phyloP scores from a whole-genome alignment of 225 moss, liverwort and hornwort species.

The Marchantia polymorpha region DNA sequence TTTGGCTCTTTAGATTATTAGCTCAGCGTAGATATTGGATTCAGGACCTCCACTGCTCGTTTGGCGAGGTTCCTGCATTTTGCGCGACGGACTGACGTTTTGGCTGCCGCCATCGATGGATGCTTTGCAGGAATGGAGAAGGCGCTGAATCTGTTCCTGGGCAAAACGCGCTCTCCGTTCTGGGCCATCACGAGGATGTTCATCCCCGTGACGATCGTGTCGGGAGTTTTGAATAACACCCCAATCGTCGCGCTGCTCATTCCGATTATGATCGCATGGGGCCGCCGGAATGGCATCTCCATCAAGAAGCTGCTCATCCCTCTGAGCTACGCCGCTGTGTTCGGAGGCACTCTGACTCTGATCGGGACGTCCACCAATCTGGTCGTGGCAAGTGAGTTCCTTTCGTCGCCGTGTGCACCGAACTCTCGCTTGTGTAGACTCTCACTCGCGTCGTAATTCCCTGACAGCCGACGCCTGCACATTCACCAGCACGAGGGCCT shows the following conservation, averaged over 20 bases:
- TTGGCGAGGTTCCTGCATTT: no score
- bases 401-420: neutral
- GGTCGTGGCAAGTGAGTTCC: neutral
- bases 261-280: constrained; percentile 4
- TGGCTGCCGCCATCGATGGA: neutral
- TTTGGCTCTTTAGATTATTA: no score
- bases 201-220: constrained; percentile 3
- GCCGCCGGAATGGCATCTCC: constrained; percentile 1
- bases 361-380: constrained; percentile 7
- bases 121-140: constrained; percentile 9
- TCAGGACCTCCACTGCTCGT: no score
- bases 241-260: neutral
- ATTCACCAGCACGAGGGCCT: neutral
- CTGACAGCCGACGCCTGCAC: neutral
- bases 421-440: neutral
- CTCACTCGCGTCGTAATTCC: neutral
- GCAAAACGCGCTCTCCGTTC: constrained; percentile 2
- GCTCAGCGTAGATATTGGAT: no score
- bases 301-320: constrained; percentile 11
- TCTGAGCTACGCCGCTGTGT: constrained; percentile 11
- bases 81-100: no score
- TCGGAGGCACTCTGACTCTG: neutral
- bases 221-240: neutral
- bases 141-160: neutral
- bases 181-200: constrained; percentile 13